phyloP scores from a whole-genome alignment of 441 rosid genomes.

The Viola pubescens region DNA sequence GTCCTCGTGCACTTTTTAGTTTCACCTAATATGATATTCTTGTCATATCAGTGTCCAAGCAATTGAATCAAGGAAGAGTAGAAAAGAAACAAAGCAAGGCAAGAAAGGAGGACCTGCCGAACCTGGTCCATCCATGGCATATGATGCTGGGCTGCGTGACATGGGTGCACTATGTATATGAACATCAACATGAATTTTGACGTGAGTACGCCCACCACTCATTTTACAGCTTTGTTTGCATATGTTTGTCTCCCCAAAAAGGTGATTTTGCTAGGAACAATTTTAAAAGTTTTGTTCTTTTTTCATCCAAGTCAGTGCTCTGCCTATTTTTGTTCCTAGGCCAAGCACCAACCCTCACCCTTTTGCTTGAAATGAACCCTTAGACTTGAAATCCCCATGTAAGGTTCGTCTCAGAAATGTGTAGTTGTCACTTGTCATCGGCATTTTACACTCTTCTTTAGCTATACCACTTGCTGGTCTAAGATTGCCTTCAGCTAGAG shows the following conservation, averaged over 20 bases:
- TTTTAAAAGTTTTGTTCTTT: not conserved
- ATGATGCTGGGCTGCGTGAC: constrained; percentile 51
- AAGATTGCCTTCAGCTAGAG: no score
- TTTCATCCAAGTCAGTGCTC: not conserved
- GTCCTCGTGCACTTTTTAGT: not conserved
- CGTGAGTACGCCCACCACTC: constrained; percentile 12
- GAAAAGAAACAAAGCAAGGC: constrained; percentile 46
- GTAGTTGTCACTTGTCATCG: no score
- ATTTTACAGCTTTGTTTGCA: not conserved
- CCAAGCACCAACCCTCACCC: not conserved
- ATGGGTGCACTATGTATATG: constrained; percentile 90
- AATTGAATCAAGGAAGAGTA: constrained; percentile 48
- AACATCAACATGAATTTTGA: constrained; percentile 34
- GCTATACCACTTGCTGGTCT: no score
- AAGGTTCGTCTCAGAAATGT: no score
- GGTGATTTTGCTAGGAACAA: not conserved
- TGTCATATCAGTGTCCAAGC: constrained; percentile 36
- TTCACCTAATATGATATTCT: constrained; percentile 13
- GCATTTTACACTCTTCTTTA: no score
- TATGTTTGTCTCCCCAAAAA: not conserved
- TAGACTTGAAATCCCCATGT: no score
- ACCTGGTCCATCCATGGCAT: constrained; percentile 29
- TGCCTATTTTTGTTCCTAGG: not conserved
- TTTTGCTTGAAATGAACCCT: no score
- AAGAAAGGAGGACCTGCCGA: constrained; percentile 40